These are phyloP conservation scores for Aspergillus sp. DNA, from an alignment of 2,329 filamentous ascomycete species.

Conservation along the genomic window DNA sequence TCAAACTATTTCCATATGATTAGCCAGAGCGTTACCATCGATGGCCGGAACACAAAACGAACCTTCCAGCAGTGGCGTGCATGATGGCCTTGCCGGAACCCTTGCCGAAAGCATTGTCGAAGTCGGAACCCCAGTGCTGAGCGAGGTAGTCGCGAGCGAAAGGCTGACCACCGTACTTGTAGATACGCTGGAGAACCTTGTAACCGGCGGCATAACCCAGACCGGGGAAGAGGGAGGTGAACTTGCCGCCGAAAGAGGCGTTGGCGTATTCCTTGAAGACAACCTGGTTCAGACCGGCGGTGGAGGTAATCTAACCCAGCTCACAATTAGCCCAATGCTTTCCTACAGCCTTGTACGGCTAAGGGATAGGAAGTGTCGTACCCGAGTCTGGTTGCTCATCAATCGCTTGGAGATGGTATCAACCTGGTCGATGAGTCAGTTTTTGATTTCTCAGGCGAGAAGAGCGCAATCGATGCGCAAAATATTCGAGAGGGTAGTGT, in stretches of 20 bases:
- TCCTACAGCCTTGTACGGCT: background rate
- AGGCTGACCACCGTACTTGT: conserved; percentile 98
- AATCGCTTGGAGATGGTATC: conserved; percentile 98
- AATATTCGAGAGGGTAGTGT: background rate
- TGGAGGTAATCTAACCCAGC: conserved; percentile 53
- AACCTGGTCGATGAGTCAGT: conserved; percentile 59
- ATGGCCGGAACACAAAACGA: conserved; percentile 24
- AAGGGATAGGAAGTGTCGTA: conserved; percentile 38
- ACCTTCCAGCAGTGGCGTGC: conserved; percentile 94
- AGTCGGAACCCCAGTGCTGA: conserved; percentile 75
- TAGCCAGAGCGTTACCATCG: background rate
- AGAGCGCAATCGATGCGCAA: background rate
- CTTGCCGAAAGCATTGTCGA: conserved; percentile 88
- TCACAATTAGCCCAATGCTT: conserved; percentile 21
- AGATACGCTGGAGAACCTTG: conserved; percentile 94
- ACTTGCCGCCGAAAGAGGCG: conserved; percentile 72
- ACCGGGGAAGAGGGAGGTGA: conserved; percentile 94
- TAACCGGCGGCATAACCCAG: conserved; percentile 97
- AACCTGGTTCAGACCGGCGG: conserved; percentile 76
- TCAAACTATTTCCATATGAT: conserved; percentile 60
- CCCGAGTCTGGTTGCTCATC: conserved; percentile 93
- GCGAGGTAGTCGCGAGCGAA: conserved; percentile 88
- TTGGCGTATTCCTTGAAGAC: conserved; percentile 88
- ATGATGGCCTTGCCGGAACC: conserved; percentile 98
- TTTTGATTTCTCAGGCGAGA: background rate